A percentile compares a stretch with the other conserved stretches of the same genome.
Conservation (phyloP, 169 alveolate genomes). For the Neospora caninum region DNA sequence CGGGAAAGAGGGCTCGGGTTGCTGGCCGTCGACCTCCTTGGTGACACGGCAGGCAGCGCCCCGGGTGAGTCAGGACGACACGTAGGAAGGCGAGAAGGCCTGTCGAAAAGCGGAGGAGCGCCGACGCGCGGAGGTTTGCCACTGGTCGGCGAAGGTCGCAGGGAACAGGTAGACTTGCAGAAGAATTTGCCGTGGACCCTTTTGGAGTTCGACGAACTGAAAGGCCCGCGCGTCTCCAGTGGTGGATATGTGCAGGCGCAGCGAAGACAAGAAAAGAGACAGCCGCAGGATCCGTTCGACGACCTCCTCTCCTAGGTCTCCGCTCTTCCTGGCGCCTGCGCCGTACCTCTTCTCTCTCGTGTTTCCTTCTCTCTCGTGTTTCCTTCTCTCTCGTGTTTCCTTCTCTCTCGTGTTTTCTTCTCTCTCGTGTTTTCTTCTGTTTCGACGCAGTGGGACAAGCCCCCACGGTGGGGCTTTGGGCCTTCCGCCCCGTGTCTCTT, state of each 20-base stretch:
- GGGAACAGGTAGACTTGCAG: neutral
- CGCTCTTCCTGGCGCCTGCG: neutral
- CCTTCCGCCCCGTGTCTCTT: too few species aligned
- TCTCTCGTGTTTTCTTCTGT: too few species aligned
- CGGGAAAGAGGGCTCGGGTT: too few species aligned
- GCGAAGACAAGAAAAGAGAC: neutral
- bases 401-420: too few species aligned
- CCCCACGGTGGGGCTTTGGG: too few species aligned
- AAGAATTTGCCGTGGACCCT: neutral
- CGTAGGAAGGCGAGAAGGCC: neutral
- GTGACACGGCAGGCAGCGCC: neutral
- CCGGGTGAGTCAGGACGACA: neutral
- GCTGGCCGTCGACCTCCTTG: neutral
- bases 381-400: too few species aligned
- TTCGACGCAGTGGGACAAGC: too few species aligned
- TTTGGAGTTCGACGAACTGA: neutral
- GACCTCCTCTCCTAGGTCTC: neutral
- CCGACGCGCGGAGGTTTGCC: neutral
- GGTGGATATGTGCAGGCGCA: neutral
- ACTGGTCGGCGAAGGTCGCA: neutral
- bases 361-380: neutral
- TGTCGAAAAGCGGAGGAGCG: neutral
- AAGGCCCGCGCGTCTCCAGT: neutral
- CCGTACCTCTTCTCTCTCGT: neutral
- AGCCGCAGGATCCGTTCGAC: neutral